Conservation (phyloP, 2,329 filamentous ascomycete genomes). For the Sclerotinia borealis region DNA sequence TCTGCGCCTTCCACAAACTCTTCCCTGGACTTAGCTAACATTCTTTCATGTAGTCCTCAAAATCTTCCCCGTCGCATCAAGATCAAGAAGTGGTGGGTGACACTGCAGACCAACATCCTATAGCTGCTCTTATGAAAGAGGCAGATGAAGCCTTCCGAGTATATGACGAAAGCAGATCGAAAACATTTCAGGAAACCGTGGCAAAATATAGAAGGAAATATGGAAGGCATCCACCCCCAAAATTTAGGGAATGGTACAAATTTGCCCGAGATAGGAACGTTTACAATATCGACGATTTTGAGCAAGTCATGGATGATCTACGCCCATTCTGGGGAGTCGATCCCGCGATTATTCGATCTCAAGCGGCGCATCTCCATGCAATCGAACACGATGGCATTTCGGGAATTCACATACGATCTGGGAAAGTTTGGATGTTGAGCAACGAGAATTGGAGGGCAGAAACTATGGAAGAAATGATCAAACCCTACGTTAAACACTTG, state of each 20-base stretch:
- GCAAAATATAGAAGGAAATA: conserved; percentile 49
- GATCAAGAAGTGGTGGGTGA: conserved; percentile 21
- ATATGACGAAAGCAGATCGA: conserved; percentile 36
- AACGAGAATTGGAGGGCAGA: conserved; percentile 38
- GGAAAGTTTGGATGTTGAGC: conserved; percentile 32
- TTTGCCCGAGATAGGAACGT: conserved; percentile 47
- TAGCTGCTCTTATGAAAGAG: conserved; percentile 29
- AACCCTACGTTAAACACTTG: conserved; percentile 43
- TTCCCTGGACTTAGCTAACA: background rate
- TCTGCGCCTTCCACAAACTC: background rate
- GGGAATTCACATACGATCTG: conserved; percentile 30
- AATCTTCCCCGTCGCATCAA: conserved; percentile 23
- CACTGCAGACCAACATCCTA: conserved; percentile 29
- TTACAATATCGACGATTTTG: conserved; percentile 57
- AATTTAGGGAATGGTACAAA: conserved; percentile 55
- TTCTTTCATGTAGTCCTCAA: conserved; percentile 20
- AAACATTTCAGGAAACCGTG: conserved; percentile 46
- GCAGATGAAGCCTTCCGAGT: conserved; percentile 29
- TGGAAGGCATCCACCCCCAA: conserved; percentile 56
- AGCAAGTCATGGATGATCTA: conserved; percentile 58
- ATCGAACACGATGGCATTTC: conserved; percentile 21
- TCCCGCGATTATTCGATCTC: conserved; percentile 32
- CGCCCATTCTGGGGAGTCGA: conserved; percentile 51
- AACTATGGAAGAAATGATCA: conserved; percentile 34
- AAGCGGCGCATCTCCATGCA: conserved; percentile 38